A percentile compares a stretch with the other conserved stretches of the same genome.
Evolutionary conservation across 2,329 filamentous ascomycete species (phyloP).

Genomic region (Parastagonospora nodorum): DNA sequence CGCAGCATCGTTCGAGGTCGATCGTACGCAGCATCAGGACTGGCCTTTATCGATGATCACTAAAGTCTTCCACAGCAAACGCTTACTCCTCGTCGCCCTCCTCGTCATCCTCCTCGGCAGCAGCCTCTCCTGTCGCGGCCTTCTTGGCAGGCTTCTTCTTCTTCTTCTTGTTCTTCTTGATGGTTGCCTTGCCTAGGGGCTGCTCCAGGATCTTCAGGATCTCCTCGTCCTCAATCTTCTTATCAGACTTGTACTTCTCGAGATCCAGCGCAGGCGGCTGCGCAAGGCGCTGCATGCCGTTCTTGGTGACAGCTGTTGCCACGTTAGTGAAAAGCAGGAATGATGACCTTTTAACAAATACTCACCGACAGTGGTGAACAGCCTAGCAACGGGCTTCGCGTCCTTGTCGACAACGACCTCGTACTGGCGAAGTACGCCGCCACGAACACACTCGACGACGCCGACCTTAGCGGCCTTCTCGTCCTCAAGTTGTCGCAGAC

Average conservation of each 20-base stretch:
- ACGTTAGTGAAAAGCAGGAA: constrained; percentile 14
- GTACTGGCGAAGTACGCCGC: constrained; percentile 91
- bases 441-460: constrained; percentile 93
- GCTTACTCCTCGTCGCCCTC: constrained; percentile 46
- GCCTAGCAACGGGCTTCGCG: constrained; percentile 77
- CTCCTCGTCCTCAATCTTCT: constrained; percentile 97
- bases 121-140: constrained; percentile 57
- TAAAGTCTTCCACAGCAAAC: constrained; percentile 3
- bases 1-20: background rate
- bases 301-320: constrained; percentile 87
- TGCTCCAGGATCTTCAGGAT: constrained; percentile 92
- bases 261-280: constrained; percentile 77
- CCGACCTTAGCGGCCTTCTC: constrained; percentile 95
- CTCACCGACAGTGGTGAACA: constrained; percentile 92
- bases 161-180: constrained; percentile 85
- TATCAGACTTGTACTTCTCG: constrained; percentile 86
- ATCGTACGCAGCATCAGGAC: background rate
- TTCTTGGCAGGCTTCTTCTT: constrained; percentile 74
- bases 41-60: background rate
- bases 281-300: constrained; percentile 86
- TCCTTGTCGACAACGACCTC: constrained; percentile 96
- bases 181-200: constrained; percentile 68
- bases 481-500: constrained; percentile 92
- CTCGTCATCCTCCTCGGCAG: constrained; percentile 45
- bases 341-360: constrained; percentile 22